phyloP scores from a whole-genome alignment of 768 basidiomycete species.

The Phlegmacium glaucopus region DNA sequence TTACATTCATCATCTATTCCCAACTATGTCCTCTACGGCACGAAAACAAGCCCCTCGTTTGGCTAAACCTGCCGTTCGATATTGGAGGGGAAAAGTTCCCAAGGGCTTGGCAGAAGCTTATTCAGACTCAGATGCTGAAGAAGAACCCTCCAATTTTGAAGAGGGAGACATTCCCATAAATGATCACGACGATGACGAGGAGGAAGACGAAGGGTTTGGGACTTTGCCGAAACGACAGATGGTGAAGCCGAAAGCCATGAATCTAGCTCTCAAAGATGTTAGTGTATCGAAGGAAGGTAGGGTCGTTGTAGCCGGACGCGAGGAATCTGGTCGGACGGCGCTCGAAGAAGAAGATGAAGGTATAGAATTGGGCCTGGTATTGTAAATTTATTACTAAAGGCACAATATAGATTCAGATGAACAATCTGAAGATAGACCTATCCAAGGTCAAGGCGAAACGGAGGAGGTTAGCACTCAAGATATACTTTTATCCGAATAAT shows the following conservation, averaged over 20 bases:
- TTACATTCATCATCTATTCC: too few relatives aligned
- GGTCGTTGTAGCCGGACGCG: slow-evolving; percentile 75
- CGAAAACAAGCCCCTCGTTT: slow-evolving; percentile 77
- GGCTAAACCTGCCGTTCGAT: slow-evolving; percentile 77
- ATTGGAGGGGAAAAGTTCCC: slow-evolving; percentile 89
- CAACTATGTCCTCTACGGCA: slow-evolving; percentile 23
- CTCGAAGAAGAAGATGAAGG: slow-evolving; percentile 44
- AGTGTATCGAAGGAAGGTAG: slow-evolving; percentile 77
- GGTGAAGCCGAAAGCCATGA: slow-evolving; percentile 53
- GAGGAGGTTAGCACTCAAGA: slow-evolving; percentile 41
- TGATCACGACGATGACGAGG: slow-evolving; percentile 51
- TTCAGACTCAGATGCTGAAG: slow-evolving; percentile 67
- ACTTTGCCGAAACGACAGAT: slow-evolving; percentile 35
- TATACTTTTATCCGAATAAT: slow-evolving; percentile 1
- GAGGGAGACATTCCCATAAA: slow-evolving; percentile 61
- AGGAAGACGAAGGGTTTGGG: slow-evolving; percentile 41
- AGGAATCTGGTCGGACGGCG: slow-evolving; percentile 74
- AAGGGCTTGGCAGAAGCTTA: slow-evolving; percentile 60
- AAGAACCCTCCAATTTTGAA: slow-evolving; percentile 38
- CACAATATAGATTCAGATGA: slow-evolving; percentile 26
- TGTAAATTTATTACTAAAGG: slow-evolving; percentile 12
- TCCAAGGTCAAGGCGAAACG: slow-evolving; percentile 31
- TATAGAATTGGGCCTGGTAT: slow-evolving; percentile 7
- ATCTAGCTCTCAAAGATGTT: slow-evolving; percentile 74
- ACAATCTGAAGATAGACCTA: slow-evolving; percentile 43